These are phyloP conservation scores for Candolleomyces eurysporus DNA, from an alignment of 768 basidiomycete species.

Conservation along the genomic window DNA sequence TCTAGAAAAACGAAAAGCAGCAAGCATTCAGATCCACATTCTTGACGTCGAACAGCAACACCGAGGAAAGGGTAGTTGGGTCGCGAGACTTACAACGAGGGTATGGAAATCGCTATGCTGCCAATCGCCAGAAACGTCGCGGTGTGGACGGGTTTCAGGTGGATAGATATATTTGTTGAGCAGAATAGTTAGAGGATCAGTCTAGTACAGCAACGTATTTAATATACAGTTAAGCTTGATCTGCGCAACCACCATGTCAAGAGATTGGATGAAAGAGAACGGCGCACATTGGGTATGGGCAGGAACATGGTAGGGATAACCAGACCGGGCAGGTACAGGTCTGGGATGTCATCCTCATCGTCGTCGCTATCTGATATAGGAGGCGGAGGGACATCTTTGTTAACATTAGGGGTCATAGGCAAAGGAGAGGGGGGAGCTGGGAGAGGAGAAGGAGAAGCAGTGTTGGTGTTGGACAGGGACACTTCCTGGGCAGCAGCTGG, in stretches of 20 bases:
- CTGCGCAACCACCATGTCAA: conserved; percentile 64
- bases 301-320: conserved; percentile 77
- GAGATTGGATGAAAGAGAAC: conserved; percentile 42
- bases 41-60: conserved; percentile 13
- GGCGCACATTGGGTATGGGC: conserved; percentile 87
- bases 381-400: conserved; percentile 57
- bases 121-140: conserved; percentile 78
- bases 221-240: conserved; percentile 39
- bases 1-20: conserved; percentile 38
- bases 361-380: conserved; percentile 23
- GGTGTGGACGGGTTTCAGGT: conserved; percentile 67
- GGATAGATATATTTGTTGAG: conserved; percentile 82
- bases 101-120: conserved; percentile 70
- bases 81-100: conserved; percentile 62
- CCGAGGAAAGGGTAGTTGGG: not conserved
- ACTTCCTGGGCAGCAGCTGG: conserved; percentile 39
- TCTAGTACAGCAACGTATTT: conserved; percentile 47
- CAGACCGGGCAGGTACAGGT: conserved; percentile 67
- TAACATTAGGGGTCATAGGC: conserved; percentile 31
- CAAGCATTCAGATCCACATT: not conserved
- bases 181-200: conserved; percentile 78
- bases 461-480: conserved; percentile 31
- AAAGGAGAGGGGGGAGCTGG: conserved; percentile 18
- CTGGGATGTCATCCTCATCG: conserved; percentile 52
- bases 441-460: conserved; percentile 22